A percentile compares a stretch with the other conserved stretches of the same genome.
phyloP scores from a whole-genome alignment of 345 rosid species.

The Fremontodendron californicum region DNA sequence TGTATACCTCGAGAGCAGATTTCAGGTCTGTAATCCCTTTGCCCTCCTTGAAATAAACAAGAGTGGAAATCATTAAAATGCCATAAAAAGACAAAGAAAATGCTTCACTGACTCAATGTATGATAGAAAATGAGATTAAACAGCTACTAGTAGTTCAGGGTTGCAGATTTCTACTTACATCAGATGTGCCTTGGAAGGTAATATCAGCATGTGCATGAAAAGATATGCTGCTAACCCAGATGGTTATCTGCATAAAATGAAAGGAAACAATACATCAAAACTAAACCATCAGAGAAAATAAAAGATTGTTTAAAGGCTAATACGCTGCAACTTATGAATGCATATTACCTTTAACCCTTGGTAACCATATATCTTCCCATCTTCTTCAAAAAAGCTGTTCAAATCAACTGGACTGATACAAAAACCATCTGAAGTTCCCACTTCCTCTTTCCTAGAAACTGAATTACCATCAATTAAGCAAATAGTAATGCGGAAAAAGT shows the following conservation, averaged over 20 bases:
- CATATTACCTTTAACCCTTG: conserved; percentile 59
- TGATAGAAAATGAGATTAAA: background rate
- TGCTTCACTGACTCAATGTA: background rate
- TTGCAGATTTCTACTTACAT: conserved; percentile 47
- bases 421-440: conserved; percentile 46
- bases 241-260: conserved; percentile 54
- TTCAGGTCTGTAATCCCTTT: conserved; percentile 87
- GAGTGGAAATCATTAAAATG: conserved; percentile 3
- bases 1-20: conserved; percentile 70
- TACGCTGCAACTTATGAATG: background rate
- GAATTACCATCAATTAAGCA: conserved; percentile 20
- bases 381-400: conserved; percentile 70
- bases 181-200: conserved; percentile 46
- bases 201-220: conserved; percentile 72
- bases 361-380: conserved; percentile 92
- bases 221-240: conserved; percentile 75
- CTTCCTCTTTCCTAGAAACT: conserved; percentile 90
- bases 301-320: background rate
- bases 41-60: conserved; percentile 52
- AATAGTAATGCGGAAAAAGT: conserved; percentile 2
- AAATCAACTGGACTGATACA: conserved; percentile 65
- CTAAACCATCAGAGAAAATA: background rate
- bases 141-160: background rate
- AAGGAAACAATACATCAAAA: background rate
- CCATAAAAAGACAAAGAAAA: background rate